phyloP scores from a whole-genome alignment of 139 green algal species.

The Trebouxia sp. region DNA sequence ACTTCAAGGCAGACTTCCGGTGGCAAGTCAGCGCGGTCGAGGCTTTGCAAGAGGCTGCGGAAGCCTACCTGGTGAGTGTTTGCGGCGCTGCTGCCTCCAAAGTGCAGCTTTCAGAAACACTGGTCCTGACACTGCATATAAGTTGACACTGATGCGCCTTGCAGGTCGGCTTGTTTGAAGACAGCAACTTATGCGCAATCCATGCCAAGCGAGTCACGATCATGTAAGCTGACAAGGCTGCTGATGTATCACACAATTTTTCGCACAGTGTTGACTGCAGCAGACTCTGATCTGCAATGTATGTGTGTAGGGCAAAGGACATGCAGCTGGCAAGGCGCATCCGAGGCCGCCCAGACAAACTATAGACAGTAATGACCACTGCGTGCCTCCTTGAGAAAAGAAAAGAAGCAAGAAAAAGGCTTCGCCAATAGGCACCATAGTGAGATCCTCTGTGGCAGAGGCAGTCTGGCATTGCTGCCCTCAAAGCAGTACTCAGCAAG shows the following conservation, averaged over 20 bases:
- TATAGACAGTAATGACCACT: too few relatives aligned
- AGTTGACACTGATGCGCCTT: constrained; percentile 33
- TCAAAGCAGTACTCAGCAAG: not conserved
- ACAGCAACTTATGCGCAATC: constrained; percentile 87
- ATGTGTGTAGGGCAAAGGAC: not conserved
- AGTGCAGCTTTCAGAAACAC: not conserved
- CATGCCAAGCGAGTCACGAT: constrained; percentile 96
- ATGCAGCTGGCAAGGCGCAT: constrained; percentile 24
- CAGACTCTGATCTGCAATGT: not conserved
- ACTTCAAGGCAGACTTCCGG: constrained; percentile 79
- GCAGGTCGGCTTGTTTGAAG: constrained; percentile 96
- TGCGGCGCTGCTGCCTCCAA: not conserved
- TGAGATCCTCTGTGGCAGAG: not conserved
- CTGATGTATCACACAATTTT: not conserved
- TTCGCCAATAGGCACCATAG: not conserved
- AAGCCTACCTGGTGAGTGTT: constrained; percentile 95
- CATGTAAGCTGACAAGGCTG: constrained; percentile 48
- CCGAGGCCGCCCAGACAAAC: not conserved
- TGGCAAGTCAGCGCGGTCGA: constrained; percentile 96
- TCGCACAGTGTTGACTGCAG: too few relatives aligned
- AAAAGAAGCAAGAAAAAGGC: too few relatives aligned
- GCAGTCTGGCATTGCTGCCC: too few relatives aligned
- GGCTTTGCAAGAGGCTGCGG: constrained; percentile 94
- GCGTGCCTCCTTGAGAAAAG: too few relatives aligned
- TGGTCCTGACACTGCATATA: not conserved